These are phyloP conservation scores for Takashimella koratensis DNA, from an alignment of 1,284 basidiomycete genomes.

Conservation along the genomic window DNA sequence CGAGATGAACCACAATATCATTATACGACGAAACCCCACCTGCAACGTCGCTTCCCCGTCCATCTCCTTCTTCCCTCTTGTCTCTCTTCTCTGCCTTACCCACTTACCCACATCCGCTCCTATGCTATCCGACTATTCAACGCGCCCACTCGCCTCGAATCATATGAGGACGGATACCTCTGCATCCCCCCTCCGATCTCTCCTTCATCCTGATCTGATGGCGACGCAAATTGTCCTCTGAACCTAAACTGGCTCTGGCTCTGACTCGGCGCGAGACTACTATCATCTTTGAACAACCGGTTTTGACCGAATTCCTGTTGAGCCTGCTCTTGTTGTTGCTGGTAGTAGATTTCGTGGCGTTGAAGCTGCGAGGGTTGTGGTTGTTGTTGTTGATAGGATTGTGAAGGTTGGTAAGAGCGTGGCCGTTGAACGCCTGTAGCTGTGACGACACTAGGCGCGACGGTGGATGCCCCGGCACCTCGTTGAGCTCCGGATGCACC, in stretches of 20 bases:
- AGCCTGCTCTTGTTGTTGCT: neutral
- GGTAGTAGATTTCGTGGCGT: slow-evolving; percentile 1
- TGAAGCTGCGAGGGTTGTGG: neutral
- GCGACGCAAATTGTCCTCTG: slow-evolving; percentile 20
- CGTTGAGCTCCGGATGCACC: too few species aligned
- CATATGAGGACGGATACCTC: neutral
- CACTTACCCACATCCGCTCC: too few species aligned
- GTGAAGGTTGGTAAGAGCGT: neutral
- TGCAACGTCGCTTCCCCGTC: too few species aligned
- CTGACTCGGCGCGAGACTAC: neutral
- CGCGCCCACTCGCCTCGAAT: slow-evolving; percentile 9
- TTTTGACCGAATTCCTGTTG: neutral
- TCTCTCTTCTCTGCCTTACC: too few species aligned
- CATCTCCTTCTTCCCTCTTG: too few species aligned
- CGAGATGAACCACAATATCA: too few species aligned
- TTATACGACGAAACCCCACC: too few species aligned
- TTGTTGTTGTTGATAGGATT: neutral
- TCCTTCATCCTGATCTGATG: neutral
- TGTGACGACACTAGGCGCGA: neutral
- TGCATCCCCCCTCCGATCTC: neutral
- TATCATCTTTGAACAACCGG: neutral
- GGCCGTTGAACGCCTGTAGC: neutral
- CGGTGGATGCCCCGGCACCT: neutral
- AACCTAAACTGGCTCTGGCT: slow-evolving; percentile 14
- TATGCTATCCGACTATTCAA: slow-evolving; percentile 15